phyloP scores from a whole-genome alignment of 2,329 filamentous ascomycete genomes.

The Botryotinia narcissicola region DNA sequence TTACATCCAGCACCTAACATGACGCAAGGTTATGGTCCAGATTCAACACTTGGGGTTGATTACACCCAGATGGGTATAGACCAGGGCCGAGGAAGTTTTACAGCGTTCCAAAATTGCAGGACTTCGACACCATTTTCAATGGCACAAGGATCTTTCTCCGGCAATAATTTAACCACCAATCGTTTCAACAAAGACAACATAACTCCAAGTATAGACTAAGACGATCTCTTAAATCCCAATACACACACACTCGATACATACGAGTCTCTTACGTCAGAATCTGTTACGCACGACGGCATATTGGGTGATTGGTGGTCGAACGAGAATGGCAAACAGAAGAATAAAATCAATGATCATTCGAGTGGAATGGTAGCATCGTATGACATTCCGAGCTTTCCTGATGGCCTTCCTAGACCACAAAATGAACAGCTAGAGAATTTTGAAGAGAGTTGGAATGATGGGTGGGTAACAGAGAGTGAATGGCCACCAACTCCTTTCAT shows the following conservation, averaged over 20 bases:
- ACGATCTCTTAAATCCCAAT: slow-evolving; percentile 22
- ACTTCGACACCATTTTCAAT: slow-evolving; percentile 22
- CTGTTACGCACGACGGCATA: background rate
- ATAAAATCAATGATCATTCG: background rate
- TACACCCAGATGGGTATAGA: slow-evolving; percentile 28
- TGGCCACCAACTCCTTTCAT: slow-evolving; percentile 22
- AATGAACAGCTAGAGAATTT: slow-evolving; percentile 13
- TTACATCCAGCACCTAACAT: slow-evolving; percentile 22
- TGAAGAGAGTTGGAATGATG: slow-evolving; percentile 22
- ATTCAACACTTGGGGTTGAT: slow-evolving; percentile 28
- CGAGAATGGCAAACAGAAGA: background rate
- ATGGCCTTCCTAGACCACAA: slow-evolving; percentile 27
- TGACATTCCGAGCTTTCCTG: slow-evolving; percentile 17
- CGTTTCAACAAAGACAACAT: slow-evolving; percentile 21
- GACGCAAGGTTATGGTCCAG: slow-evolving; percentile 21
- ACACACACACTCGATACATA: background rate
- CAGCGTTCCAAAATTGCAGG: slow-evolving; percentile 25
- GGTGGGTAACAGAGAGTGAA: background rate
- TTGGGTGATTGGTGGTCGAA: slow-evolving; percentile 24
- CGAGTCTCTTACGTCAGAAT: background rate
- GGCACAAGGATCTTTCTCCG: slow-evolving; percentile 20
- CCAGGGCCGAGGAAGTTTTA: slow-evolving; percentile 29
- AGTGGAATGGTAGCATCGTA: slow-evolving; percentile 13
- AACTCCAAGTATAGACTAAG: slow-evolving; percentile 24
- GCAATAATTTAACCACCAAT: slow-evolving; percentile 14